Base-by-base conservation (phyloP, 1,284 basidiomycete genomes). In the Ustilago vetiveriae region DNA sequence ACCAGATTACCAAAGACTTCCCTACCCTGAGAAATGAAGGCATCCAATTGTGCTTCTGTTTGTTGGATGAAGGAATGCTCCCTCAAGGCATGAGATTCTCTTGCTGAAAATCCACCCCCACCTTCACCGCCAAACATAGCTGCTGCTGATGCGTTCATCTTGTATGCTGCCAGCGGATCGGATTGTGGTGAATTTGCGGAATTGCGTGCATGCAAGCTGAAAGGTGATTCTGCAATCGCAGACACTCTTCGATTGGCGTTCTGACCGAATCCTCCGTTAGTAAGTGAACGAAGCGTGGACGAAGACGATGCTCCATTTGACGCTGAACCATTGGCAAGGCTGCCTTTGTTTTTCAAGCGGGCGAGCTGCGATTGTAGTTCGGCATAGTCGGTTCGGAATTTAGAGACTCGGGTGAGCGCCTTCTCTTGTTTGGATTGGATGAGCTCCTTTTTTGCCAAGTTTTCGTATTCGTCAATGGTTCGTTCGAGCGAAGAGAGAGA, bases 401-500 rank as follows among this genome's bases (percentile, higher is more conserved):
- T 74, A 29, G 69, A 48, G 0, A 76, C 76, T 6, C 80, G 63
- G 4, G 26, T 54, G 17, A 82, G 55, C 2, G 80, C 79, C 36
- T 81, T 80, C n/a, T 80, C 76, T 33, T 79, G 74, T 52, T 82
- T 82, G 10, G 72, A 65, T 22, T 72, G 66, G 38, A 78, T 74
- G 13, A 82, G 64, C 42, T 82, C 80, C 21, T 75, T 69, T 32
- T 74, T 76, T 22, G 80, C 79, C 32, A 82, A 63, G n/a, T 66
- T 62, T 49, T 82, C 79, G 60, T 81, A 82, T 30, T 82, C 80
- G 42, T 82, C 79, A 17, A 81, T 71, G 1, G 80, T 82, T 3
- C 75, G 65, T n/a, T 68, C 57, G 24, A 82, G 67, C 2, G 78
- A 74, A 3, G 69, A 50, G 22, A 82, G 67, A 0, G 78, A 70